Conservation (phyloP, 148 eudicot species). For the Fagopyrum tataricum region DNA sequence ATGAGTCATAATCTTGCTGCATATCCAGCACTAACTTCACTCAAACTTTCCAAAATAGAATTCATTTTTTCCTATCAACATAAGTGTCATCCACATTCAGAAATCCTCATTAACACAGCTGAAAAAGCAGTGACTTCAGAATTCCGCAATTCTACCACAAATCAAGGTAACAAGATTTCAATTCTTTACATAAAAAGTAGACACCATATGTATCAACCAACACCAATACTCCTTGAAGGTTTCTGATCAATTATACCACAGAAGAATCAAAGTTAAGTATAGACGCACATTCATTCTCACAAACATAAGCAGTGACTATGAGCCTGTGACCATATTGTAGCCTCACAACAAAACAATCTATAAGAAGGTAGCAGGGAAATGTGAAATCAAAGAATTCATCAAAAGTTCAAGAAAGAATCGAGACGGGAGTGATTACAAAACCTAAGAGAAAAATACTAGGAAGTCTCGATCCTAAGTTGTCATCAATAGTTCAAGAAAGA, state of each 20-base stretch:
- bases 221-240: not conserved
- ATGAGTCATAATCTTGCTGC: not conserved
- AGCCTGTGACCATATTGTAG: not conserved
- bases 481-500: too few species aligned
- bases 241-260: not conserved
- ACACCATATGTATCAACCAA: not conserved
- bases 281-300: not conserved
- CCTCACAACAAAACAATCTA: too few species aligned
- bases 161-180: not conserved
- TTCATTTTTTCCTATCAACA: not conserved
- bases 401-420: too few species aligned
- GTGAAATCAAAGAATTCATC: not conserved
- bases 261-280: not conserved
- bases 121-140: not conserved
- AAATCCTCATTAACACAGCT: not conserved
- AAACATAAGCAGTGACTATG: not conserved
- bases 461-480: not conserved
- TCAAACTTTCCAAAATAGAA: not conserved
- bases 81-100: not conserved
- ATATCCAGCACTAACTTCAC: not conserved
- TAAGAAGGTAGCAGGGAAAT: not conserved
- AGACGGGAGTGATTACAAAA: too few species aligned
- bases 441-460: too few species aligned
- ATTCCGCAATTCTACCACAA: not conserved
- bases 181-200: not conserved